Evolutionary conservation across 495 filamentous ascomycete species (phyloP), one percentile per base, ranked within the genome.

Genomic region (Aspergillus biplanus): DNA sequence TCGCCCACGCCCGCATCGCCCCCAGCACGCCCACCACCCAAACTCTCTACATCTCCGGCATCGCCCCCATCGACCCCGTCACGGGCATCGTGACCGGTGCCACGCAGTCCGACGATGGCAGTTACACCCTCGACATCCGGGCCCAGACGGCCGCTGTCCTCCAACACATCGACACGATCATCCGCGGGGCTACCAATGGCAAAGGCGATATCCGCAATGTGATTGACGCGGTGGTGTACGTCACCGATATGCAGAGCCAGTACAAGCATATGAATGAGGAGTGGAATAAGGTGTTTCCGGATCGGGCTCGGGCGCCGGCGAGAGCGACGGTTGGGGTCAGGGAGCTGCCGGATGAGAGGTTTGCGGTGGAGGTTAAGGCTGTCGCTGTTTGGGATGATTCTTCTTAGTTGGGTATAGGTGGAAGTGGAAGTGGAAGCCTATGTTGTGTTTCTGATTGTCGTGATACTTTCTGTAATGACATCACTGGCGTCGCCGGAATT

Each of bases 221-320:
- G 16, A 69, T 78, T 7, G 72, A 76, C 48, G 55, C 74, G n/a
- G 66, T 66, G 5, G 74, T 78, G 31, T 78, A 75, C 39, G 58
- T 75, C 21, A 18, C 69, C 33, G 73, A 78, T 49, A 75, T 78
- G 74, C 70, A 76, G 53, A 65, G 59, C 0, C 69, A 78, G 47
- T 76, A 78, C 60, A 66, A 68, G n/a, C 73, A 62, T 13, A 78
- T 78, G 75, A 78, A 78, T 53, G 74, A 76, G 57, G 75, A 73
- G 53, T 78, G 74, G 75, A 78, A 78, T 48, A 72, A 75, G 61
- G 63, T 78, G 16, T 78, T 70, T 60, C 15, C 65, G 34, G 68
- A 73, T 53, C 67, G 74, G 16, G 66, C 47, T 15, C 74, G 68
- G 49, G 75, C 73, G 16, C 75, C 75, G 15, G 74, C 75, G 16